phyloP scores from a whole-genome alignment of 495 filamentous ascomycete species.

The Poronia punctata region DNA sequence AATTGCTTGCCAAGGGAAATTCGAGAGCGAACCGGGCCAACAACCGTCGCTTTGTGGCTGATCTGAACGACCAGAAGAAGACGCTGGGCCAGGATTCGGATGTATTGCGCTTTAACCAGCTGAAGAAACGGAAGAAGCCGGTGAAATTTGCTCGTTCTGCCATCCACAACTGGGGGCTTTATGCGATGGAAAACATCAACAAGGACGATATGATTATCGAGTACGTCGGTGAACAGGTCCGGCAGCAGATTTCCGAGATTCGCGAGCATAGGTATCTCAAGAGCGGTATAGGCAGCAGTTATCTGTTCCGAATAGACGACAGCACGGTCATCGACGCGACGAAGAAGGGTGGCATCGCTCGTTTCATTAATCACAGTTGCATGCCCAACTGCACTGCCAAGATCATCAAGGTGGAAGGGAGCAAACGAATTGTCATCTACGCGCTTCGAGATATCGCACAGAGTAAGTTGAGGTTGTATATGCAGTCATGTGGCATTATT shows the following conservation, averaged over 20 bases:
- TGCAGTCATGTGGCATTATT: background rate
- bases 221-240: constrained; percentile 95
- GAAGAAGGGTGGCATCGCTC: constrained; percentile 93
- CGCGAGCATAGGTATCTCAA: constrained; percentile 86
- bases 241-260: constrained; percentile 93
- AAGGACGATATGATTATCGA: constrained; percentile 99
- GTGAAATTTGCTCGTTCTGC: constrained; percentile 96
- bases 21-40: constrained; percentile 90
- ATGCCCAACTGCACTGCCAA: constrained; percentile 98
- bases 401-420: constrained; percentile 99
- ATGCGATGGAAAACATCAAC: constrained; percentile 93
- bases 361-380: constrained; percentile 99
- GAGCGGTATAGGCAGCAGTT: constrained; percentile 94
- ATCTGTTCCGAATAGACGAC: constrained; percentile 97
- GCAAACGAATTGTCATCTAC: constrained; percentile 98
- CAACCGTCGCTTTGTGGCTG: constrained; percentile 86
- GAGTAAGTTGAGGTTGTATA: constrained; percentile 55
- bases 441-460: constrained; percentile 88
- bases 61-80: constrained; percentile 90
- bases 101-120: constrained; percentile 93
- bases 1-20: constrained; percentile 64
- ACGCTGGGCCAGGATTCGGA: constrained; percentile 79
- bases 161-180: constrained; percentile 98
- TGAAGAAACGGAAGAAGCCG: constrained; percentile 98
- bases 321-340: constrained; percentile 96